Evolutionary conservation across 1,284 basidiomycete genomes (phyloP).

Genomic region (Cutaneotrichosporon dermatis): DNA sequence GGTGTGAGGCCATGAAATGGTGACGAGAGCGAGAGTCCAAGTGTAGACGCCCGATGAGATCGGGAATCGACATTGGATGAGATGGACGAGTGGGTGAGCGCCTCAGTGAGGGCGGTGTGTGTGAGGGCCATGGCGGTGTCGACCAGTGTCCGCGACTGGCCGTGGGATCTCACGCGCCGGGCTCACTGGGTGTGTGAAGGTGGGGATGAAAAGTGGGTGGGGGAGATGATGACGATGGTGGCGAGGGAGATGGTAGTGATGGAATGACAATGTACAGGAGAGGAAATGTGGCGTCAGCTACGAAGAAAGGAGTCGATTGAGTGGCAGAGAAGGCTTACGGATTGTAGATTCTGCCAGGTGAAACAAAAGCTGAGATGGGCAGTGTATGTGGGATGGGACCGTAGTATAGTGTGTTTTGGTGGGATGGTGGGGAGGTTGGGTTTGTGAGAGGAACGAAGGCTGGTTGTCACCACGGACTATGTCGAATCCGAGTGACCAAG

Average conservation of each 20-base stretch:
- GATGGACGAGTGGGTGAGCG: conserved; percentile 10
- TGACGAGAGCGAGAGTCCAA: conserved; percentile 7
- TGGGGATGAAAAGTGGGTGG: not conserved
- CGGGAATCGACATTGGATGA: not conserved
- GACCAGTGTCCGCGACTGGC: conserved; percentile 5
- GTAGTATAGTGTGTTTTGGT: no score
- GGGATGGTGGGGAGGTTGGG: no score
- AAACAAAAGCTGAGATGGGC: no score
- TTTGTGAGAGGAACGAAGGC: no score
- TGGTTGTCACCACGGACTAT: no score
- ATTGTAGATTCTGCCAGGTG: no score
- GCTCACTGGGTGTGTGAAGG: not conserved
- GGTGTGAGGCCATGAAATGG: conserved; percentile 11
- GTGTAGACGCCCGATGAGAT: not conserved
- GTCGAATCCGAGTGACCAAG: no score
- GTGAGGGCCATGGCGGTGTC: conserved; percentile 12
- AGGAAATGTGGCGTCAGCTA: not conserved
- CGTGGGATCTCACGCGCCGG: conserved; percentile 1
- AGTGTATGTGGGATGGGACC: no score
- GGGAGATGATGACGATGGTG: not conserved
- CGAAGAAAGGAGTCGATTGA: not conserved
- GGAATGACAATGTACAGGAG: not conserved
- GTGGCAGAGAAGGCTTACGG: not conserved
- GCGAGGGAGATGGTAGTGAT: not conserved
- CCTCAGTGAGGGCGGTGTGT: conserved; percentile 7